Percentiles rank a stretch among this genome's conserved stretches.
phyloP scores from a whole-genome alignment of 495 filamentous ascomycete genomes.

The Podospora fimiseda region DNA sequence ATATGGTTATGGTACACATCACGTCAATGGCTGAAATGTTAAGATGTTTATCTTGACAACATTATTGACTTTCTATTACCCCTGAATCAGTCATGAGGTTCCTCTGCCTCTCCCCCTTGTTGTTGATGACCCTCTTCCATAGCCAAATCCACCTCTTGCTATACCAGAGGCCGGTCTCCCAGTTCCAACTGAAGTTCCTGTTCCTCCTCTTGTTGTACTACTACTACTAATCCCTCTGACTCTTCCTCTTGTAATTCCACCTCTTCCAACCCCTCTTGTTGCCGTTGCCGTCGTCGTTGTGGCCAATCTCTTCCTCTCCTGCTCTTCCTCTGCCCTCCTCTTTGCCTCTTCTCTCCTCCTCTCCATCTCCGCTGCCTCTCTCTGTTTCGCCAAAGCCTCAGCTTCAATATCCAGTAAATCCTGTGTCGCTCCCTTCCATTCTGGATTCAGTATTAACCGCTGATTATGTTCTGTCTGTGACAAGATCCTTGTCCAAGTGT shows the following conservation, averaged over 20 bases:
- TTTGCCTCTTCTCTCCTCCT: conserved; percentile 64
- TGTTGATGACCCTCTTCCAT: conserved; percentile 20
- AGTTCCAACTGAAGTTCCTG: conserved; percentile 6
- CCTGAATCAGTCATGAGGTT: too few species aligned
- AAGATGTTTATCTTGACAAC: too few species aligned
- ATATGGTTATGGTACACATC: background rate
- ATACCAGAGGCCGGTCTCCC: conserved; percentile 35
- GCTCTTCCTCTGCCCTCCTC: conserved; percentile 67
- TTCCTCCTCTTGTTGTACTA: conserved; percentile 15
- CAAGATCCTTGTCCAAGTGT: conserved; percentile 92
- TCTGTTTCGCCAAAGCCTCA: conserved; percentile 61
- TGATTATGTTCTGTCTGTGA: conserved; percentile 97
- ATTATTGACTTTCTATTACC: background rate
- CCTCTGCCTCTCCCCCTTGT: too few species aligned
- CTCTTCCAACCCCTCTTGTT: conserved; percentile 19
- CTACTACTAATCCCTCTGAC: conserved; percentile 6
- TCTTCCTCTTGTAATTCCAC: conserved; percentile 19
- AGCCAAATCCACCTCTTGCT: conserved; percentile 28
- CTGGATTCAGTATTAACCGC: conserved; percentile 76
- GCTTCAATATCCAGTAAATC: conserved; percentile 79
- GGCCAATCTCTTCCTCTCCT: conserved; percentile 49
- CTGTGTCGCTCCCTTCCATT: conserved; percentile 82
- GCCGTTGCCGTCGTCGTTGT: conserved; percentile 31
- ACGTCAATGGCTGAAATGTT: too few species aligned
- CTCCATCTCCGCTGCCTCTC: conserved; percentile 70